Evolutionary conservation across 2,329 filamentous ascomycete genomes (phyloP).

Genomic region (Talaromyces sp.): DNA sequence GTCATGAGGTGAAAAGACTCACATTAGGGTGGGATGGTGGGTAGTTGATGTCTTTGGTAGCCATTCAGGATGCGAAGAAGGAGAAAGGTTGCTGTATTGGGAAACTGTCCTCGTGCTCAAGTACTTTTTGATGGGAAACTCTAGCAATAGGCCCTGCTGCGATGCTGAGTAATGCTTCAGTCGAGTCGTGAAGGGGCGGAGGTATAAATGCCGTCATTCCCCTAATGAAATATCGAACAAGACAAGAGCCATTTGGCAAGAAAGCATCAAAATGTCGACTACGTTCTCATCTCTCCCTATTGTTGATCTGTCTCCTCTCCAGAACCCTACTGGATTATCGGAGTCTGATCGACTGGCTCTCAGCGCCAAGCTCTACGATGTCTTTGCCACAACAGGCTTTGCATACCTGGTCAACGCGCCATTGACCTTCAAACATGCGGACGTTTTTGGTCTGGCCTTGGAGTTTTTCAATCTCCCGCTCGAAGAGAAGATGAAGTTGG

Average conservation of each 20-base stretch:
- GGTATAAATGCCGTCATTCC: neutral
- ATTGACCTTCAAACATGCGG: slow-evolving; percentile 41
- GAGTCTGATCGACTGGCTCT: slow-evolving; percentile 30
- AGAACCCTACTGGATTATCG: slow-evolving; percentile 23
- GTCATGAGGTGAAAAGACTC: neutral
- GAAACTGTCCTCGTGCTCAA: neutral
- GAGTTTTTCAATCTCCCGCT: slow-evolving; percentile 39
- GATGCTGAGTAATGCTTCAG: neutral
- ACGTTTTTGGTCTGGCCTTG: slow-evolving; percentile 42
- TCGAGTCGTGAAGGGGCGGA: neutral
- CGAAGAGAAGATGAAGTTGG: slow-evolving; percentile 40
- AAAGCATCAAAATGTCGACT: slow-evolving; percentile 35
- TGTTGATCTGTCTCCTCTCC: slow-evolving; percentile 40
- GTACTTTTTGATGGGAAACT: neutral
- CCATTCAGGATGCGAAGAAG: neutral
- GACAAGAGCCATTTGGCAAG: neutral
- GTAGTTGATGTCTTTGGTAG: neutral
- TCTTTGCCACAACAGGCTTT: slow-evolving; percentile 48
- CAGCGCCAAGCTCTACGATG: slow-evolving; percentile 39
- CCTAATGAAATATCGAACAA: neutral
- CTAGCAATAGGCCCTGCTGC: neutral
- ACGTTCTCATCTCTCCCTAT: slow-evolving; percentile 44
- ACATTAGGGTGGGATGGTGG: neutral
- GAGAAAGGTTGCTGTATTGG: neutral
- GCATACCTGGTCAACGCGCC: slow-evolving; percentile 47